These are phyloP conservation scores for Paecilomyces sp. DNA, from an alignment of 2,329 filamentous ascomycete species.

Conservation along the genomic window DNA sequence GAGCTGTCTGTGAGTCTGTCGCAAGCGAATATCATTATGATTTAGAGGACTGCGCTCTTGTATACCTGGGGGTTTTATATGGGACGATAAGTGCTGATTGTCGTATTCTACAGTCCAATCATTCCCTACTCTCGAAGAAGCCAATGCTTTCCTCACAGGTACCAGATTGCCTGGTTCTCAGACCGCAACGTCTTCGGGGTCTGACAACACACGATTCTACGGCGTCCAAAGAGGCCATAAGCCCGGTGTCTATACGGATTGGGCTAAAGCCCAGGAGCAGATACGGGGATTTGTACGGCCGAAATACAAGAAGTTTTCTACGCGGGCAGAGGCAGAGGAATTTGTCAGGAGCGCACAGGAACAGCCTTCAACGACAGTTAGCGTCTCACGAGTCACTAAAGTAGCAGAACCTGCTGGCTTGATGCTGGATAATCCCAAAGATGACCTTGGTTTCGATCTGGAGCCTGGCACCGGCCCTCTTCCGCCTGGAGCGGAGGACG, in stretches of 20 bases:
- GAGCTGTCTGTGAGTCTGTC: conserved; percentile 57
- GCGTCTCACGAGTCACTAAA: background rate
- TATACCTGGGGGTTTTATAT: background rate
- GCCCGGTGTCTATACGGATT: conserved; percentile 58
- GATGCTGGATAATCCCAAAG: conserved; percentile 32
- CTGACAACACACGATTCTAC: conserved; percentile 48
- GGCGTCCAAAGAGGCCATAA: conserved; percentile 52
- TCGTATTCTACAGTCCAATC: conserved; percentile 60
- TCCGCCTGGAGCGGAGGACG: conserved; percentile 50
- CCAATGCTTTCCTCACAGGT: conserved; percentile 68
- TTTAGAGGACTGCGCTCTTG: background rate
- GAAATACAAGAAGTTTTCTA: conserved; percentile 62
- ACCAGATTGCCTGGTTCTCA: conserved; percentile 36
- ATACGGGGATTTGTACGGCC: conserved; percentile 66
- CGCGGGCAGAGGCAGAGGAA: conserved; percentile 64
- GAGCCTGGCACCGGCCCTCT: conserved; percentile 51
- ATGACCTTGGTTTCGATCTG: conserved; percentile 37
- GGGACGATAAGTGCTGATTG: background rate
- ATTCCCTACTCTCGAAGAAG: conserved; percentile 65
- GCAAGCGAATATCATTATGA: background rate
- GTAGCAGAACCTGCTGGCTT: conserved; percentile 27
- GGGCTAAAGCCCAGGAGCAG: conserved; percentile 65
- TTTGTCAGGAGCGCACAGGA: conserved; percentile 53
- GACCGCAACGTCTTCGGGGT: conserved; percentile 26
- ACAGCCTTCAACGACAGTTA: conserved; percentile 8